Evolutionary conservation across 2,329 filamentous ascomycete species (phyloP), one percentile per base, ranked within the genome.

Genomic region (Aspergillus vadensis): DNA sequence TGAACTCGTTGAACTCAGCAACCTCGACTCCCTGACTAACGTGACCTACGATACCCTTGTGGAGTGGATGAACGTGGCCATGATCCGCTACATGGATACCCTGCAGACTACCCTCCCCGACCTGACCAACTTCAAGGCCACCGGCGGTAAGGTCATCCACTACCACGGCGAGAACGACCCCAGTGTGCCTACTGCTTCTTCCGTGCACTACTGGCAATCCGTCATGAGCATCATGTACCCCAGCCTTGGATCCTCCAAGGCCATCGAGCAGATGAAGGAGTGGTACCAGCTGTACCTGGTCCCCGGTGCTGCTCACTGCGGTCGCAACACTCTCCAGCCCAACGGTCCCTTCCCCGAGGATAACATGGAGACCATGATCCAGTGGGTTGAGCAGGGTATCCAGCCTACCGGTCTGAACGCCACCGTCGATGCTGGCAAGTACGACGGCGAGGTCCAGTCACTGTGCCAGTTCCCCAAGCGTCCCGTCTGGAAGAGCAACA

Each of bases 131-230:
- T 85, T 85, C 74, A 72, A 81, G 32, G 60, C 74, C 2, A 66
- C 75, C 0, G 84, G 84, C 27, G 84, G 82, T 55, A 87, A 87
- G 70, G 69, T 87, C 5, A 72, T 87, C 14, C 83, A 86, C 69
- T 84, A 79, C 74, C 84, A 87, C 70, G 84, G 84, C 52, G 83
- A 86, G 70, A 80, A 79, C 0, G 85, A 86, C 69, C 70, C 76
- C 14, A 80, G 77, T 8, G 77, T 87, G 58, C 84, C 84, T 1
- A 70, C 84, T 0, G 82, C 76, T 4, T 84, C 82, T 0, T 85
- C 83, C 0, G 79, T 85, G 0, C 82, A 79, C 66, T 87, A 86
- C 75, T 81, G 78, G 71, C 76, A 86, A 55, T 81, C 82, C 2
- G 83, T 86, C 30, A 79, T 79, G 41, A 67, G 66, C 4, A 74